These are phyloP conservation scores for Kalanchoe fedtschenkoi DNA, from an alignment of 164 flowering plant genomes.

Conservation along the genomic window DNA sequence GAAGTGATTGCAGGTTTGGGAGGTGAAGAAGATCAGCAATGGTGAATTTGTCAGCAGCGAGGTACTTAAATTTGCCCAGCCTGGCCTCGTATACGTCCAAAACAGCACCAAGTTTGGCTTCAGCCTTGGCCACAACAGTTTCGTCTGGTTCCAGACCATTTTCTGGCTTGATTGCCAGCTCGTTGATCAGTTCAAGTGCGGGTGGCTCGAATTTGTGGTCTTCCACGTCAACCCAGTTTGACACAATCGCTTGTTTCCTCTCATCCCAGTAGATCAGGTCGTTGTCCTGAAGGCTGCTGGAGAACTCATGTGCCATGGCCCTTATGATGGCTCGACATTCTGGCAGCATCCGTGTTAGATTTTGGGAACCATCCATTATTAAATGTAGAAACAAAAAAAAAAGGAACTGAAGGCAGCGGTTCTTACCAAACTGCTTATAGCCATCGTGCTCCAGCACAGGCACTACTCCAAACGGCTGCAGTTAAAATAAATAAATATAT, in stretches of 20 bases:
- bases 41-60: slow-evolving; percentile 20
- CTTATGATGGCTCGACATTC: slow-evolving; percentile 12
- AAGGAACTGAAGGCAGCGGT: background rate
- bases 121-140: slow-evolving; percentile 13
- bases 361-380: background rate
- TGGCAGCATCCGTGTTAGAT: too few species aligned
- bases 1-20: slow-evolving; percentile 14
- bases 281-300: background rate
- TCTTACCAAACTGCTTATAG: slow-evolving; percentile 1
- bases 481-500: background rate
- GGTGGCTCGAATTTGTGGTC: slow-evolving; percentile 17
- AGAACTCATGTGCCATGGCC: slow-evolving; percentile 7
- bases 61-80: slow-evolving; percentile 12
- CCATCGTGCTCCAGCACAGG: background rate
- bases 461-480: background rate
- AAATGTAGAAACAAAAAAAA: background rate
- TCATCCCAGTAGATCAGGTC: slow-evolving; percentile 9
- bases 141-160: slow-evolving; percentile 9
- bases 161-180: slow-evolving; percentile 7
- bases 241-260: slow-evolving; percentile 9
- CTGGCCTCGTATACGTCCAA: slow-evolving; percentile 18
- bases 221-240: slow-evolving; percentile 12
- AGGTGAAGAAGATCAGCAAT: slow-evolving; percentile 19
- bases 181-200: slow-evolving; percentile 6
- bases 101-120: slow-evolving; percentile 14